Percentiles rank a stretch among this genome's conserved stretches.
Conservation (phyloP, 192 early-diverging fungal genomes). For the Geranomyces michiganensis region DNA sequence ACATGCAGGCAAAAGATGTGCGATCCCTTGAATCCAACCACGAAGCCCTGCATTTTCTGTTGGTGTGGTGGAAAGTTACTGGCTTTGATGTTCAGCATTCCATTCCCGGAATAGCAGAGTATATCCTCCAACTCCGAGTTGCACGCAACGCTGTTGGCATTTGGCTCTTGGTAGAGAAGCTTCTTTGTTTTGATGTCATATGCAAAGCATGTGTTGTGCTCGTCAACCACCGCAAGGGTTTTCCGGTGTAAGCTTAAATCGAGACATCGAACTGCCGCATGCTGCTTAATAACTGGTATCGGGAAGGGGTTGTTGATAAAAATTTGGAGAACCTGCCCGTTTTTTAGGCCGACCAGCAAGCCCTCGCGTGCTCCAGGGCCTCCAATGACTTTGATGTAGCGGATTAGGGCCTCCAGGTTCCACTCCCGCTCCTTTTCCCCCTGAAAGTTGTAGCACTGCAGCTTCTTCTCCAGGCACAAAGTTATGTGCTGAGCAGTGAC, state of each 20-base stretch:
- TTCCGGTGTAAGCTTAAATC: slow-evolving; percentile 54
- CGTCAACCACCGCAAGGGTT: slow-evolving; percentile 60
- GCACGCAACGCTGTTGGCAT: slow-evolving; percentile 59
- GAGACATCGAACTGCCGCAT: slow-evolving; percentile 49
- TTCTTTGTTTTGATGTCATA: slow-evolving; percentile 56
- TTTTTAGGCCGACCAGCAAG: slow-evolving; percentile 57
- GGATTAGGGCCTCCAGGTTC: slow-evolving; percentile 55
- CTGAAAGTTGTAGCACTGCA: slow-evolving; percentile 54
- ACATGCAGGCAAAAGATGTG: slow-evolving; percentile 56
- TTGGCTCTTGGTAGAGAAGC: slow-evolving; percentile 63
- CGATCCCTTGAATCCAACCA: slow-evolving; percentile 62
- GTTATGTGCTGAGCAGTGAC: slow-evolving; percentile 62
- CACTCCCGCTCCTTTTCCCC: slow-evolving; percentile 62
- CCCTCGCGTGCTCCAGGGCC: slow-evolving; percentile 58
- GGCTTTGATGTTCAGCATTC: slow-evolving; percentile 55
- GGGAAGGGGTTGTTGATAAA: slow-evolving; percentile 65
- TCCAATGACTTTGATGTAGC: slow-evolving; percentile 62
- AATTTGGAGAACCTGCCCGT: slow-evolving; percentile 56
- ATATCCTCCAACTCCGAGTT: slow-evolving; percentile 60
- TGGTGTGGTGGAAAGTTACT: slow-evolving; percentile 52
- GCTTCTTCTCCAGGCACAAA: slow-evolving; percentile 53
- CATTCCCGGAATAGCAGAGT: slow-evolving; percentile 56
- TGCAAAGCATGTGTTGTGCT: slow-evolving; percentile 55
- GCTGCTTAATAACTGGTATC: slow-evolving; percentile 51
- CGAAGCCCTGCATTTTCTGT: slow-evolving; percentile 61